Conservation (phyloP, 805 yeast species). For the Gaillardinia entomophila region DNA sequence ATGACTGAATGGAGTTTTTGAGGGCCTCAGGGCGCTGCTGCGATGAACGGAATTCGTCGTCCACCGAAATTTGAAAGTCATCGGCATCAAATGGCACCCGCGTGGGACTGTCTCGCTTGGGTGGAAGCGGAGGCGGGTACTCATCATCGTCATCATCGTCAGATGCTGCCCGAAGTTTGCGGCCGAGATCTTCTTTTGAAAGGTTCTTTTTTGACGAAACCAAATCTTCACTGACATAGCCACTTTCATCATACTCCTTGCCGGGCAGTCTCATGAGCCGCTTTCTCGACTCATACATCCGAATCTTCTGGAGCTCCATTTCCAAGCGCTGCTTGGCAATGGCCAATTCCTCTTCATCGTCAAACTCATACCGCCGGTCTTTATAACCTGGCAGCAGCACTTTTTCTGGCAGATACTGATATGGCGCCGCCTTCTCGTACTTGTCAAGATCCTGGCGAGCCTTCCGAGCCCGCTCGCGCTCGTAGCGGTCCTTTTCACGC, state of each 20-base stretch:
- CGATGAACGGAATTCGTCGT: constrained; percentile 23
- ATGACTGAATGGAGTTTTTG: constrained; percentile 34
- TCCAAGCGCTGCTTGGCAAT: constrained; percentile 34
- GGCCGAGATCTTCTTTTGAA: constrained; percentile 31
- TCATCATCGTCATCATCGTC: constrained; percentile 8
- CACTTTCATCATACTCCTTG: constrained; percentile 1
- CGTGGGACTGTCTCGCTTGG: constrained; percentile 14
- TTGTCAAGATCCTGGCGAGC: constrained; percentile 7
- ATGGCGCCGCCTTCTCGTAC: constrained; percentile 11
- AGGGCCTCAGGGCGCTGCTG: constrained; percentile 32
- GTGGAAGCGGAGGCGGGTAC: constrained; percentile 32
- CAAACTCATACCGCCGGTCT: constrained; percentile 1
- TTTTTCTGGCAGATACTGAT: constrained; percentile 7
- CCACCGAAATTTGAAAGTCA: constrained; percentile 27
- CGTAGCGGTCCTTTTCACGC: no score
- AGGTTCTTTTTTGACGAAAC: constrained; percentile 25
- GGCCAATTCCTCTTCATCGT: constrained; percentile 18
- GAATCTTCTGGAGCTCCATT: constrained; percentile 29
- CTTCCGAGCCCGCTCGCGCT: background rate
- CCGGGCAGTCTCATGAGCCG: constrained; percentile 2
- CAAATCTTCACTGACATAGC: constrained; percentile 29
- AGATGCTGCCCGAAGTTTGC: constrained; percentile 21
- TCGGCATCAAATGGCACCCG: constrained; percentile 32
- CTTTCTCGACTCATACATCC: constrained; percentile 19
- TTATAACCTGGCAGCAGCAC: constrained; percentile 2